phyloP scores from a whole-genome alignment of 768 basidiomycete species.

The Tricholomella constricta region DNA sequence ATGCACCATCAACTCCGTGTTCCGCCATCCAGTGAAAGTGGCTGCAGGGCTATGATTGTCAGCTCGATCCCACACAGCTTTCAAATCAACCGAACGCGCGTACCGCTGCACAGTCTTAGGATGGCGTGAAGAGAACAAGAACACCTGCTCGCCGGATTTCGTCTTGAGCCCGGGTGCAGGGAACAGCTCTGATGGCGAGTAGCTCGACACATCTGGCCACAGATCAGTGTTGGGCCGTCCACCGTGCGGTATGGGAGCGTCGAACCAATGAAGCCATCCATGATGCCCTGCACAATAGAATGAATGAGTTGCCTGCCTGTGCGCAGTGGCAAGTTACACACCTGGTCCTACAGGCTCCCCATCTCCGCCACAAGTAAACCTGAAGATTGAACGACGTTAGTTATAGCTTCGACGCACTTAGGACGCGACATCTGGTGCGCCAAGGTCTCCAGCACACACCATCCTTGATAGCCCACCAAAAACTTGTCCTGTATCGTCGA shows the following conservation, averaged over 20 bases:
- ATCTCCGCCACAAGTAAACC: slow-evolving; percentile 75
- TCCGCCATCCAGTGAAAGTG: slow-evolving; percentile 87
- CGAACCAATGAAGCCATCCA: slow-evolving; percentile 88
- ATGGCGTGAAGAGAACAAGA: slow-evolving; percentile 79
- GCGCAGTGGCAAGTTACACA: slow-evolving; percentile 19
- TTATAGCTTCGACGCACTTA: background rate
- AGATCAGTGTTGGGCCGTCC: slow-evolving; percentile 75
- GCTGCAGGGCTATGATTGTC: slow-evolving; percentile 24
- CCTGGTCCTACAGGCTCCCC: slow-evolving; percentile 68
- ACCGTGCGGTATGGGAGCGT: slow-evolving; percentile 64
- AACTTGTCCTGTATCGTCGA: slow-evolving; percentile 83
- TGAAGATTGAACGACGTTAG: slow-evolving; percentile 23
- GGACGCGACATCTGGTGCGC: background rate
- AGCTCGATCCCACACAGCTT: slow-evolving; percentile 1
- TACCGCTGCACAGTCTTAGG: slow-evolving; percentile 69
- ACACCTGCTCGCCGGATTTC: slow-evolving; percentile 56
- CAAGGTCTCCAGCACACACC: slow-evolving; percentile 44
- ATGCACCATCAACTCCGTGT: slow-evolving; percentile 79
- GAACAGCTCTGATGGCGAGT: slow-evolving; percentile 70
- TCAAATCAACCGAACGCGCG: slow-evolving; percentile 5
- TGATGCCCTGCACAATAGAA: slow-evolving; percentile 54
- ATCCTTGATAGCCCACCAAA: slow-evolving; percentile 86
- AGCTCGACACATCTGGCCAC: slow-evolving; percentile 79
- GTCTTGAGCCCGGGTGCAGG: slow-evolving; percentile 66
- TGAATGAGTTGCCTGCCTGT: background rate